phyloP scores from a whole-genome alignment of 75 land plant genomes.

The Pseudotsuga menziesii region DNA sequence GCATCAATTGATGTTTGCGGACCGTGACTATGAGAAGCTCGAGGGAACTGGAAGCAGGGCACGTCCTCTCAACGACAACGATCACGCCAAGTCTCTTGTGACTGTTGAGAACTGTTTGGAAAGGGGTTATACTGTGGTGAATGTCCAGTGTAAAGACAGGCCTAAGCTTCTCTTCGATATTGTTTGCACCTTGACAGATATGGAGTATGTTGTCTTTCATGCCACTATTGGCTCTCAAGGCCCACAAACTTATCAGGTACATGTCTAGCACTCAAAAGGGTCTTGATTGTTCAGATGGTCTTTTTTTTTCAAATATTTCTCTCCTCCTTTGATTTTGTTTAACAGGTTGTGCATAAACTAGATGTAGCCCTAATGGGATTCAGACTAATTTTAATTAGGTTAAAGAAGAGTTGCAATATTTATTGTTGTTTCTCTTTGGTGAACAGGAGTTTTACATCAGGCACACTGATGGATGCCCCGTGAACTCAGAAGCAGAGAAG shows the following conservation, averaged over 20 bases:
- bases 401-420: too few species aligned
- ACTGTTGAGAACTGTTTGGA: slow-evolving; percentile 60
- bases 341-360: background rate
- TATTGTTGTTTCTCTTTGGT: too few species aligned
- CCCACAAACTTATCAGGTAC: slow-evolving; percentile 53
- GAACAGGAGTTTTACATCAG: slow-evolving; percentile 81
- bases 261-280: background rate
- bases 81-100: slow-evolving; percentile 14
- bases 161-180: slow-evolving; percentile 87
- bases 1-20: slow-evolving; percentile 73
- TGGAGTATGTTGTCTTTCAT: slow-evolving; percentile 91
- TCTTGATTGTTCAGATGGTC: background rate
- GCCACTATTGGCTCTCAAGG: slow-evolving; percentile 61
- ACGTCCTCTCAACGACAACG: background rate
- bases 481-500: slow-evolving; percentile 71
- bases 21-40: slow-evolving; percentile 43
- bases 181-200: slow-evolving; percentile 95
- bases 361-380: background rate
- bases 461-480: slow-evolving; percentile 73
- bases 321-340: too few species aligned
- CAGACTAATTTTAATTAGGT: too few species aligned
- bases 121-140: slow-evolving; percentile 77
- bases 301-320: background rate
- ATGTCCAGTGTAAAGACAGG: slow-evolving; percentile 74
- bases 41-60: background rate